Base-by-base conservation (phyloP, 2,329 filamentous ascomycete species). In the Cordyceps tenuipes region DNA sequence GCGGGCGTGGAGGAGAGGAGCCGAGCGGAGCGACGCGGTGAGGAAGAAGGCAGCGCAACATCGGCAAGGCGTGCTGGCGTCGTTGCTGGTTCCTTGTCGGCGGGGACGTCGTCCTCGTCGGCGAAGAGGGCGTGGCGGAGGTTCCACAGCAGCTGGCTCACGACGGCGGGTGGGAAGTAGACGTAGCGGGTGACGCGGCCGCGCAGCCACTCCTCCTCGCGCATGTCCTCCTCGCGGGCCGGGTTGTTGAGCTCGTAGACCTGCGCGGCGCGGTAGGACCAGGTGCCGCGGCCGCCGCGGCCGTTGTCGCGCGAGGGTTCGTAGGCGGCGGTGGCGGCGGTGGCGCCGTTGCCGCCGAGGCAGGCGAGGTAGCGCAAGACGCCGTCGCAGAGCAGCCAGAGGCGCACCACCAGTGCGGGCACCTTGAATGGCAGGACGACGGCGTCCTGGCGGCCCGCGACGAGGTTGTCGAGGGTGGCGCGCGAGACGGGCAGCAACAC, bases 201-300 rank as follows among this genome's bases (percentile, higher is more conserved):
- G 5, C 76, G 72, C 0, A 85, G 67, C 80, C 83, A 84, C 0
- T 81, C 83, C 44, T 81, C 79, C 47, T 75, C 72, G 49, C 76
- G 77, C 74, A 87, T 81, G 57, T 78, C 73, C 0, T 74, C 71
- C 1, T 82, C 71, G 0, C 77, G 71, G 1, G 84, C 73, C 0
- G 84, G 80, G 67, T 87, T 79, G 65, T 86, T 85, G 29, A 88
- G 76, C 68, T 84, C 77, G 66, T 86, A 88, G 0, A 88, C 75
- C 64, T 86, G 73, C 2, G 61, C 51, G 19, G 73, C 61, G 31
- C 57, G 57, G 60, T 72, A 73, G 2, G 62, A 64, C 68, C 68
- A 73, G 1, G 61, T 63, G 41, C 57, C 57, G 23, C 29, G 26
- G 49, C 57, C 57, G 57, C 49, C 57, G 10, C 49, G 34, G 23